Base-by-base conservation (phyloP, 345 rosid species). In the Trapa bicornis region DNA sequence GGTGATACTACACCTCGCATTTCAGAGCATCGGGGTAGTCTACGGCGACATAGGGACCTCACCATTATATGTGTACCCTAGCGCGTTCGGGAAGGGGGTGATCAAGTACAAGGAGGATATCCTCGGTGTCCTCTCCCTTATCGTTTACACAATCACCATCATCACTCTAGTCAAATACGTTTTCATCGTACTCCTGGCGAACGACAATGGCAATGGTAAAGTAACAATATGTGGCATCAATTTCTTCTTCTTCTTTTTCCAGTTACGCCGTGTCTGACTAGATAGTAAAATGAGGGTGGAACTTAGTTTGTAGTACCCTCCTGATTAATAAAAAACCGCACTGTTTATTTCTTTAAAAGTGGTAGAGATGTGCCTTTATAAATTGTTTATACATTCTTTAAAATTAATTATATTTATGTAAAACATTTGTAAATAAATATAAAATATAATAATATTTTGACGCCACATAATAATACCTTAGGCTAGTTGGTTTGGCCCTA, bases 31-130 rank as follows among this genome's bases (percentile, higher is more conserved):
- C 0, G 89, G 92, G 6, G 45, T 85, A 12, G 86, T 81, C 22
- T 85, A 87, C 1, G 86, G 89, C 22, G 89, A 87, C 66, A 72
- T 85, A 0, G 89, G 87, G 0, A 85, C 92, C 10, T 87, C 89
- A 22, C 89, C 87, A 6, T 75, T 87, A 3, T 85, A 87, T 42
- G 85, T 83, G 3, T 87, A 52, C 50, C 22, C 81, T 0, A 76
- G 82, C 69, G 72, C 78, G 5, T 81, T 83, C 72, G 0, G 68
- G 1, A 15, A 57, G 3, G 89, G 83, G 0, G 29, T 22, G 43
- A 76, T 87, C 41, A 52, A 67, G 2, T 71, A 83, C 70, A 66
- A 38, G 33, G 87, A 87, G 3, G 92, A 87, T 57, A 68, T 83
- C 7, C 45, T 83, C 45, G 89, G 86, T 10, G 86, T 82, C 0